Conservation (phyloP, 176 grass and related monocot species). For the Aegilops sharonensis region DNA sequence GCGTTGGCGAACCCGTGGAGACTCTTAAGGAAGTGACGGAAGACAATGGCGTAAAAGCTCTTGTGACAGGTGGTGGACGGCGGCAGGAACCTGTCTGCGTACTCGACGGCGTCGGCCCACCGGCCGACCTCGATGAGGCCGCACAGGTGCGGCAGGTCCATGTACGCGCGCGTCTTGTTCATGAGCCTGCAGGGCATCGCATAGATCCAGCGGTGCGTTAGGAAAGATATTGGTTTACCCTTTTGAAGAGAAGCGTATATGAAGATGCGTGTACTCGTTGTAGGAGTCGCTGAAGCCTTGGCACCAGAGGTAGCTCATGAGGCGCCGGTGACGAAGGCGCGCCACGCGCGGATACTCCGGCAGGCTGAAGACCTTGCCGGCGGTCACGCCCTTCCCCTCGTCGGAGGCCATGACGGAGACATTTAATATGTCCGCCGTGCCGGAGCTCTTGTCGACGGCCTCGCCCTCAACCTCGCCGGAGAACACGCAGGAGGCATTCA, state of each 20-base stretch:
- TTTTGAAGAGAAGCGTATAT: too few species aligned
- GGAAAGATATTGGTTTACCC: background rate
- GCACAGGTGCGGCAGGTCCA: background rate
- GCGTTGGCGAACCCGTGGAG: background rate
- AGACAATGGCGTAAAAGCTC: background rate
- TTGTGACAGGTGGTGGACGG: background rate
- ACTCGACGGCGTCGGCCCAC: background rate
- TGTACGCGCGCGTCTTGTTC: constrained; percentile 5
- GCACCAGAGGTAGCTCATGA: too few species aligned
- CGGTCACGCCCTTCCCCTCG: too few species aligned
- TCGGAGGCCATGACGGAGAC: too few species aligned
- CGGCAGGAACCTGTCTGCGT: background rate
- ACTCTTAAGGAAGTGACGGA: background rate
- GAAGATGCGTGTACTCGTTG: too few species aligned
- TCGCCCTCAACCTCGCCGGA: too few species aligned
- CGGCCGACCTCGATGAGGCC: background rate
- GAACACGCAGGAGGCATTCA: too few species aligned
- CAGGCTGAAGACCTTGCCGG: too few species aligned
- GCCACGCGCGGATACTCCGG: background rate
- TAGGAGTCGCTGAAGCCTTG: too few species aligned
- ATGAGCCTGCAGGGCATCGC: background rate
- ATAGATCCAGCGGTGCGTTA: background rate
- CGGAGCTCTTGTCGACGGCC: too few species aligned
- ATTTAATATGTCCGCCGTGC: too few species aligned
- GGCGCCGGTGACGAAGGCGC: background rate